Percentiles rank a stretch among this genome's conserved stretches.
Conservation (phyloP, 2,329 filamentous ascomycete genomes). For the Colletotrichum orchidophilum region DNA sequence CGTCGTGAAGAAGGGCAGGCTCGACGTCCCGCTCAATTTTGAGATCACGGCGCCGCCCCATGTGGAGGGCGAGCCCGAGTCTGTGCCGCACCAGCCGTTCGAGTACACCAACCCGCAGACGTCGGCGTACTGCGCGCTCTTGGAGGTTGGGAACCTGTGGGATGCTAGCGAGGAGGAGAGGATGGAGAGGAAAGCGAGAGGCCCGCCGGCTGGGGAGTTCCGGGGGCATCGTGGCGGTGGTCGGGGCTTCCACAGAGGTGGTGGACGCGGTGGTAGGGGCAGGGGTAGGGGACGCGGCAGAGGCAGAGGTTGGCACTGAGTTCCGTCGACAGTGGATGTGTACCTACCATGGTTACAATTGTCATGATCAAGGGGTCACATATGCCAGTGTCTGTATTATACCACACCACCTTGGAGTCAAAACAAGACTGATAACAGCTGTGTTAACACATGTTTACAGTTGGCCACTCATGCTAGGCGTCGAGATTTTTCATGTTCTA, state of each 20-base stretch:
- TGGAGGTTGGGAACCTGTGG: slow-evolving; percentile 81
- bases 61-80: slow-evolving; percentile 64
- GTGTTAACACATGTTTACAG: too few species aligned
- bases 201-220: slow-evolving; percentile 57
- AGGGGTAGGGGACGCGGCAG: slow-evolving; percentile 45
- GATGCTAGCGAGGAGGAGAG: slow-evolving; percentile 78
- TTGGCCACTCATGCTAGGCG: too few species aligned
- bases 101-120: slow-evolving; percentile 94
- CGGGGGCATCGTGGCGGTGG: slow-evolving; percentile 46
- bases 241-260: slow-evolving; percentile 42
- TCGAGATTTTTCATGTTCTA: too few species aligned
- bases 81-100: slow-evolving; percentile 69
- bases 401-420: too few species aligned
- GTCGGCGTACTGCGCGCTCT: slow-evolving; percentile 77
- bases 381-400: neutral
- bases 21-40: slow-evolving; percentile 84
- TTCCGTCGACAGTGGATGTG: neutral
- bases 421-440: too few species aligned
- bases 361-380: neutral
- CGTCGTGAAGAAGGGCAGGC: slow-evolving; percentile 67
- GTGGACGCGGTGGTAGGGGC: slow-evolving; percentile 48
- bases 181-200: slow-evolving; percentile 63
- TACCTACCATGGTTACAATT: neutral
- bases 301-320: slow-evolving; percentile 33
- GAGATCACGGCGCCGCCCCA: slow-evolving; percentile 78